Evolutionary conservation across 495 filamentous ascomycete genomes (phyloP).

Genomic region (Neurospora sublineolata): DNA sequence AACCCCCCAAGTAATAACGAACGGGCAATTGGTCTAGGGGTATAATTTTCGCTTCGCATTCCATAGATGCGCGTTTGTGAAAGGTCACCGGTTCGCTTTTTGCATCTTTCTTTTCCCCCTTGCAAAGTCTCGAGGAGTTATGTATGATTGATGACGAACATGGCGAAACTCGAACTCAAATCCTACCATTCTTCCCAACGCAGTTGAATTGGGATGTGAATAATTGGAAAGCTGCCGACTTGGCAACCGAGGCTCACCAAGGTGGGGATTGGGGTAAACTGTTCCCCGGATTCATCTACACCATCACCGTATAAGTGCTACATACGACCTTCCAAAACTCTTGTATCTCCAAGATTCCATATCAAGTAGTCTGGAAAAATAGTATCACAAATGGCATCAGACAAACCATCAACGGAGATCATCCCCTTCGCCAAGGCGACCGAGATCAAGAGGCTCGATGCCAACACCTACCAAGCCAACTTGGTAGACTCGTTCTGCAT

Average conservation of each 20-base stretch:
- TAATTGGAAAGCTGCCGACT: neutral
- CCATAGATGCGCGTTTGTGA: conserved; percentile 2
- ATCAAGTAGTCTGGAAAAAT: neutral
- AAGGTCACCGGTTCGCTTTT: conserved; percentile 9
- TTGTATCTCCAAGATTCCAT: neutral
- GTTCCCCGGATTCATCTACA: neutral
- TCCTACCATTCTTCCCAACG: neutral
- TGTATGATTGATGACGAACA: neutral
- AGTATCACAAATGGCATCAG: neutral
- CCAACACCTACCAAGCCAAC: conserved; percentile 49
- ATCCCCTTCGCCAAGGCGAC: conserved; percentile 25
- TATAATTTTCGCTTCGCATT: conserved; percentile 36
- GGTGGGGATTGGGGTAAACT: neutral
- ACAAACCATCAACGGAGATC: neutral
- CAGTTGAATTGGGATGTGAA: neutral
- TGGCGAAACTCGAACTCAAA: neutral
- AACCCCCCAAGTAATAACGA: too few species aligned
- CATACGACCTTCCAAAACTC: neutral
- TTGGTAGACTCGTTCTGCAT: conserved; percentile 57
- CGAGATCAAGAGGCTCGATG: conserved; percentile 39
- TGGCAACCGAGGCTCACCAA: neutral
- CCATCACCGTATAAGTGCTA: neutral
- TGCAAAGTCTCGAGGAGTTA: neutral
- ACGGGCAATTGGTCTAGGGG: conserved; percentile 30
- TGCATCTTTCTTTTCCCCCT: neutral